phyloP scores from a whole-genome alignment of 768 basidiomycete genomes.

The Lactarius akahatsu region DNA sequence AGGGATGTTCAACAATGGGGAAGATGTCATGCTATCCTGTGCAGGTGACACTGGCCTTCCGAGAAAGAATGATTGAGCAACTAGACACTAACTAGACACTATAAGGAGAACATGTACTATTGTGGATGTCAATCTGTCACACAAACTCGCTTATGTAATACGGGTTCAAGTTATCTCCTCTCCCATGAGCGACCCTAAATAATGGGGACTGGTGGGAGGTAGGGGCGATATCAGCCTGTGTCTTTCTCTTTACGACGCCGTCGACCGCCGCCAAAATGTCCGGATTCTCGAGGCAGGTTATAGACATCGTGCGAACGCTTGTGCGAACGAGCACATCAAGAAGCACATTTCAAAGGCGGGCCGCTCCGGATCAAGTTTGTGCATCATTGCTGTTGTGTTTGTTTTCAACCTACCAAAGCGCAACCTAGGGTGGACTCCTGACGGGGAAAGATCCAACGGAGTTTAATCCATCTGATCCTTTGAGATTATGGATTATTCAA shows the following conservation, averaged over 20 bases:
- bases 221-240: not conserved
- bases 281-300: constrained; percentile 11
- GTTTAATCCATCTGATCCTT: constrained; percentile 65
- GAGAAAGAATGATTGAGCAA: not conserved
- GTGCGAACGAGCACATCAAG: no score
- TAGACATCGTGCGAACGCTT: constrained; percentile 9
- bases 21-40: no score
- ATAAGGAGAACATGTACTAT: not conserved
- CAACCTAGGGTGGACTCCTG: constrained; percentile 65
- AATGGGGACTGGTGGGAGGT: no score
- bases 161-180: not conserved
- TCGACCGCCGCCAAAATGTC: constrained; percentile 11
- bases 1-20: no score
- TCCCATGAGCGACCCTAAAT: no score
- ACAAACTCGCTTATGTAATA: not conserved
- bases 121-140: not conserved
- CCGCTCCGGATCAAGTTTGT: constrained; percentile 29
- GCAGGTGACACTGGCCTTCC: no score
- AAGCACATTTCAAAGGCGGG: constrained; percentile 3
- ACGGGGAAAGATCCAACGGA: constrained; percentile 70
- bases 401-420: not conserved
- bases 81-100: not conserved
- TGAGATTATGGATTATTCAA: constrained; percentile 78
- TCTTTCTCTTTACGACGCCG: not conserved
- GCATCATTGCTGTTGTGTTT: not conserved